These are phyloP conservation scores for Calonectria crousiana DNA, from an alignment of 2,329 filamentous ascomycete genomes.

Conservation along the genomic window DNA sequence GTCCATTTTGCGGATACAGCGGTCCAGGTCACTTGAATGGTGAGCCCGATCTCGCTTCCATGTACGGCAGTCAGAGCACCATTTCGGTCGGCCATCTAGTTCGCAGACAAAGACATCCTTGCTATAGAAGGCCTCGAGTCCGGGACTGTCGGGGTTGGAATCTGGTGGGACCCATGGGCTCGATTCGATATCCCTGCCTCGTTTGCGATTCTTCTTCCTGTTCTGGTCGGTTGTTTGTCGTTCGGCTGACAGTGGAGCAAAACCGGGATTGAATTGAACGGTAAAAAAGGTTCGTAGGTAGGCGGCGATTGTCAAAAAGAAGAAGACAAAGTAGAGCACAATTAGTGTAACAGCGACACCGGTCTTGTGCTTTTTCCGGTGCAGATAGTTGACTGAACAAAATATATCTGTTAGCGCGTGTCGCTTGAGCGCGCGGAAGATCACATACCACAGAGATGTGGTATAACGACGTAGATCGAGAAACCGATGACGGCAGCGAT, in stretches of 20 bases:
- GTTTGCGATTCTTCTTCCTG: constrained; percentile 35
- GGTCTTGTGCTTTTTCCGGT: constrained; percentile 60
- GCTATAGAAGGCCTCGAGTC: constrained; percentile 82
- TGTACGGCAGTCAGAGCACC: constrained; percentile 85
- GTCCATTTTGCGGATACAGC: constrained; percentile 92
- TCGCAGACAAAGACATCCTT: constrained; percentile 89
- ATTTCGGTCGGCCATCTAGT: constrained; percentile 83
- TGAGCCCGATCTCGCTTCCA: constrained; percentile 92
- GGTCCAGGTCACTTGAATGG: constrained; percentile 84
- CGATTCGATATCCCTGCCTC: constrained; percentile 44
- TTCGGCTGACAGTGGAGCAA: constrained; percentile 71
- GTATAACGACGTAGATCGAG: constrained; percentile 78
- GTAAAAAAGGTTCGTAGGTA: constrained; percentile 80
- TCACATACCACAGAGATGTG: constrained; percentile 74
- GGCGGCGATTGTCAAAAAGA: constrained; percentile 73
- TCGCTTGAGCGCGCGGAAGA: not conserved
- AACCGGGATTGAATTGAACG: constrained; percentile 78
- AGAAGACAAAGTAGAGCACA: constrained; percentile 77
- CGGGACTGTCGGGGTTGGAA: constrained; percentile 70
- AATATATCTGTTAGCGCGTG: constrained; percentile 15
- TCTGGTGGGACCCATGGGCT: constrained; percentile 55
- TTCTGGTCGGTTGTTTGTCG: constrained; percentile 47
- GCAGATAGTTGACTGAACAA: constrained; percentile 74
- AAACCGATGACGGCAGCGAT: constrained; percentile 76
- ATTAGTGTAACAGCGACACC: constrained; percentile 77